Conservation (phyloP, 371 early-diverging fungal species). For the Saksenaea vasiformis region DNA sequence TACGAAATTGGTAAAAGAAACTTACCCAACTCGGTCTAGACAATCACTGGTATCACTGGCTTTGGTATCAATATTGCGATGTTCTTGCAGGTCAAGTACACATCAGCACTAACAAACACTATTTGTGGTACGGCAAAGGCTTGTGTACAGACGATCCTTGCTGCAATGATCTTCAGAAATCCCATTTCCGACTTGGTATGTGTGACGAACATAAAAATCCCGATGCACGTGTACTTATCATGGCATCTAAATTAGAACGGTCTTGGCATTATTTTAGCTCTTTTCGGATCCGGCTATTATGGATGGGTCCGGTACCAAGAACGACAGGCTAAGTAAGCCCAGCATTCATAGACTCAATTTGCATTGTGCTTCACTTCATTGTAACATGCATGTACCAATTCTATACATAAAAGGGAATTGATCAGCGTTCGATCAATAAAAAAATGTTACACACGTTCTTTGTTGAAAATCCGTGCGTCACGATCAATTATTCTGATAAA, state of each 20-base stretch:
- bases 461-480: not conserved
- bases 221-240: not conserved
- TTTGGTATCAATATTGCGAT: conserved; percentile 78
- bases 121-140: conserved; percentile 81
- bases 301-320: conserved; percentile 72
- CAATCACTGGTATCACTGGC: conserved; percentile 68
- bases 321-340: conserved; percentile 43
- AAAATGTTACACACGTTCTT: not conserved
- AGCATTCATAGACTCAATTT: not conserved
- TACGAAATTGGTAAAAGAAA: not conserved
- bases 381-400: not conserved
- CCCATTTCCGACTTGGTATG: conserved; percentile 65
- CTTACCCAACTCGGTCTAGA: conserved; percentile 29
- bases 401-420: not conserved
- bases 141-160: conserved; percentile 71
- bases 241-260: conserved; percentile 49
- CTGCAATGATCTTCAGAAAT: conserved; percentile 70
- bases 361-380: not conserved
- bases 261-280: conserved; percentile 66
- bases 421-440: not conserved
- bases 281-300: conserved; percentile 69
- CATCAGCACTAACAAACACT: conserved; percentile 77
- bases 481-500: too few relatives aligned
- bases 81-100: conserved; percentile 79
- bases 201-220: not conserved